Percentiles rank a stretch among this genome's conserved stretches.
These are phyloP conservation scores for Fusarium paranaense DNA, from an alignment of 2,329 filamentous ascomycete genomes.

Conservation along the genomic window DNA sequence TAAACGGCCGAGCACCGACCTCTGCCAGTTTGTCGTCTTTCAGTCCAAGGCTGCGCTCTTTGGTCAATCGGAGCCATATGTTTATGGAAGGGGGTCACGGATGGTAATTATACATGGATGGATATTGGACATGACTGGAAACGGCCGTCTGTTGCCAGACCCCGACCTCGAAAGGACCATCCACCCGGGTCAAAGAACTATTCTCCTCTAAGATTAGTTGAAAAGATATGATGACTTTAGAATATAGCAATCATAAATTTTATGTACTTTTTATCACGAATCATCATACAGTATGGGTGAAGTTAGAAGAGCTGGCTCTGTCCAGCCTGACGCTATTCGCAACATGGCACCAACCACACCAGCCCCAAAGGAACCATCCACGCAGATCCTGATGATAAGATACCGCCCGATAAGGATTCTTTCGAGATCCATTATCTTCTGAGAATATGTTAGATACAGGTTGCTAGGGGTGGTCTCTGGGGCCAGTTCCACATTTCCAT, in stretches of 20 bases:
- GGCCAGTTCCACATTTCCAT: conserved; percentile 32
- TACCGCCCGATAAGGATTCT: not conserved
- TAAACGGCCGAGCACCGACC: not conserved
- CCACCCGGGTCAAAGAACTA: not conserved
- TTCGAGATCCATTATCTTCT: conserved; percentile 5
- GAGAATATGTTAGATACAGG: not conserved
- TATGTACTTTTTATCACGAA: not conserved
- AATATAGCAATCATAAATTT: not conserved
- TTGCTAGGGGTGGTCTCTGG: not conserved
- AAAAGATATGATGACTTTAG: not conserved
- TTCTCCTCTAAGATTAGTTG: not conserved
- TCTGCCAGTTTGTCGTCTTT: not conserved
- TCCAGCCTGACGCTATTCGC: not conserved
- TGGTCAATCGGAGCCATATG: too few species aligned
- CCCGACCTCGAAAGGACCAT: not conserved
- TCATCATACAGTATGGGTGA: not conserved
- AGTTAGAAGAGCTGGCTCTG: not conserved
- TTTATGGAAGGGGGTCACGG: too few species aligned
- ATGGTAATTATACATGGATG: too few species aligned
- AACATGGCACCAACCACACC: not conserved
- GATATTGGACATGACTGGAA: too few species aligned
- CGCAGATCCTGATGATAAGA: conserved; percentile 23
- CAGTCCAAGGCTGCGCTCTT: not conserved
- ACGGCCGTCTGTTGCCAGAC: too few species aligned
- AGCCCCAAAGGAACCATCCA: conserved; percentile 6